Conservation (phyloP, 2,329 filamentous ascomycete genomes). For the Epichloe baconii region DNA sequence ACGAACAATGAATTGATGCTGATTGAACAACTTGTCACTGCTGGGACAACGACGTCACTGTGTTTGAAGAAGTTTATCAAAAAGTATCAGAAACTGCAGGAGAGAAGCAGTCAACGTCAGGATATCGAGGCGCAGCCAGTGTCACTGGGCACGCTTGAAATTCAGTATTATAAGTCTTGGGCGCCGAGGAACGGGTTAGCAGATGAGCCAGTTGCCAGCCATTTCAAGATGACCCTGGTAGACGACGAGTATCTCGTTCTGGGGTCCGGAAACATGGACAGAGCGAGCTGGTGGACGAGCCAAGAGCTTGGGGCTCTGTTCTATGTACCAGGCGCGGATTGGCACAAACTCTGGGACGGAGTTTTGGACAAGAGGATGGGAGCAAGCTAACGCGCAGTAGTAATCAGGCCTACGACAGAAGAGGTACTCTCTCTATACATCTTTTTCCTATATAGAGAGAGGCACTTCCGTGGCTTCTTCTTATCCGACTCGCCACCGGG, state of each 20-base stretch:
- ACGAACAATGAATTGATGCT: conserved; percentile 62
- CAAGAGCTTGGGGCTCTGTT: conserved; percentile 65
- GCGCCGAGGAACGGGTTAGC: conserved; percentile 14
- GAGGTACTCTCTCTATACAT: too few relatives aligned
- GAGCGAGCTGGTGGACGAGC: conserved; percentile 76
- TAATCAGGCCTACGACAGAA: too few relatives aligned
- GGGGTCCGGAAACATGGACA: conserved; percentile 74
- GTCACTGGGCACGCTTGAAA: conserved; percentile 35
- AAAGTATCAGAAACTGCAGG: conserved; percentile 29
- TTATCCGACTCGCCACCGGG: conserved; percentile 45
- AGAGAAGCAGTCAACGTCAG: conserved; percentile 7
- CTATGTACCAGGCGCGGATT: conserved; percentile 26
- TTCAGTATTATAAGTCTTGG: conserved; percentile 44
- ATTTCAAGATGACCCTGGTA: conserved; percentile 65
- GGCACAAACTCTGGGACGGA: conserved; percentile 24
- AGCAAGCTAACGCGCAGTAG: too few relatives aligned
- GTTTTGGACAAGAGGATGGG: conserved; percentile 23
- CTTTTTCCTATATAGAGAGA: too few relatives aligned
- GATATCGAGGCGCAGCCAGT: conserved; percentile 30
- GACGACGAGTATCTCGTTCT: conserved; percentile 56
- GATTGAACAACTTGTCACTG: conserved; percentile 68
- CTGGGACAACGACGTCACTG: conserved; percentile 57
- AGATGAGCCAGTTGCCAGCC: conserved; percentile 56
- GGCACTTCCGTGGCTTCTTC: too few relatives aligned
- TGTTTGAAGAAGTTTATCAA: conserved; percentile 48